Evolutionary conservation across 208 protist genomes (phyloP).

Genomic region (Leishmania tarentolae): DNA sequence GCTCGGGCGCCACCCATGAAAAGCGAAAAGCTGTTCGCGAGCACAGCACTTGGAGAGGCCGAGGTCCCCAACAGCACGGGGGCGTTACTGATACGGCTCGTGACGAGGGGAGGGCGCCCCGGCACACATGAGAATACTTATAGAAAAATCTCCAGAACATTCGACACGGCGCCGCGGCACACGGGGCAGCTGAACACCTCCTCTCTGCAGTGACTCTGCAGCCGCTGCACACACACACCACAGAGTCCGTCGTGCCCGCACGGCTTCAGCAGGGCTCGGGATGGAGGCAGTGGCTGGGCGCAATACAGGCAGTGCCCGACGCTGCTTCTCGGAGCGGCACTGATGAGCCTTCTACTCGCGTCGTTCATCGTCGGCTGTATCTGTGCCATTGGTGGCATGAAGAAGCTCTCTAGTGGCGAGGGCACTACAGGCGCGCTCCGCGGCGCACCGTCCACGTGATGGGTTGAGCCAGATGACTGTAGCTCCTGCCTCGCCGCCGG

Average conservation of each 20-base stretch:
- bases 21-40: no score
- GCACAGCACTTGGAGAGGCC: neutral
- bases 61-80: no score
- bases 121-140: conserved; percentile 3
- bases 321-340: neutral
- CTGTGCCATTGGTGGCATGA: conserved; percentile 4
- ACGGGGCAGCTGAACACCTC: conserved; percentile 56
- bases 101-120: neutral
- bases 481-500: neutral
- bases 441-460: neutral
- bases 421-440: neutral
- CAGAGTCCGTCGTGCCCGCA: conserved; percentile 69
- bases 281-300: conserved; percentile 27
- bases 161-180: conserved; percentile 35
- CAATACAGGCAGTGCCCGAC: conserved; percentile 60
- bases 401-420: conserved; percentile 31
- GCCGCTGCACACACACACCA: conserved; percentile 38
- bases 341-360: neutral
- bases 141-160: conserved; percentile 41
- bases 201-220: conserved; percentile 47
- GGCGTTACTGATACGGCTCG: neutral
- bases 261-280: conserved; percentile 51
- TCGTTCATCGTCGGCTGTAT: neutral
- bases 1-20: neutral
- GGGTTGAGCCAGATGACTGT: neutral